A percentile compares a stretch with the other conserved stretches of the same genome.
These are phyloP conservation scores for Endocladia muricata DNA, from an alignment of 31 red algal genomes.

Conservation along the genomic window DNA sequence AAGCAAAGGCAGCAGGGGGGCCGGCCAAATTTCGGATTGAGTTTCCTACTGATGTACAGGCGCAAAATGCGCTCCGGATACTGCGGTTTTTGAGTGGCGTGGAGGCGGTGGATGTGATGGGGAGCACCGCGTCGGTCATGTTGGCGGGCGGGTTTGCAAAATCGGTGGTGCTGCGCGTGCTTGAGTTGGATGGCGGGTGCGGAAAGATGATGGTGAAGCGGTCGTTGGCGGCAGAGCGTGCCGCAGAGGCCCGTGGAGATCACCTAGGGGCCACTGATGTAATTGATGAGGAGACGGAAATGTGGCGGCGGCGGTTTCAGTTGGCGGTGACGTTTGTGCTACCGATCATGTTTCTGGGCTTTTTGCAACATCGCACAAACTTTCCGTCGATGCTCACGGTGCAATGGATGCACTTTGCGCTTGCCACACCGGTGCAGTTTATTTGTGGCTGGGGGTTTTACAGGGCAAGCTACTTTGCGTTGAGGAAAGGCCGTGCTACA, in stretches of 20 bases:
- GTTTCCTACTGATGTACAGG: conserved; percentile 37
- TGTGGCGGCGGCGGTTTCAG: conserved; percentile 70
- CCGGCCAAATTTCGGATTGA: conserved; percentile 24
- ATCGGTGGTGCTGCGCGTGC: conserved; percentile 24
- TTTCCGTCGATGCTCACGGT: conserved; percentile 6
- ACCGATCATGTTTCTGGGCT: conserved; percentile 61
- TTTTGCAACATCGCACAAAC: conserved; percentile 43
- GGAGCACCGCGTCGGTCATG: conserved; percentile 2
- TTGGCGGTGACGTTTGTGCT: conserved; percentile 70
- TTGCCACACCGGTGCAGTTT: conserved; percentile 89
- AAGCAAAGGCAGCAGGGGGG: background rate
- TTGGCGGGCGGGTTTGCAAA: conserved; percentile 12
- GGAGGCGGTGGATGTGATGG: conserved; percentile 5
- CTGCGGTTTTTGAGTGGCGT: conserved; percentile 45
- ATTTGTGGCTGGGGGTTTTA: conserved; percentile 83
- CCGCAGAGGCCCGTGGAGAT: conserved; percentile 30
- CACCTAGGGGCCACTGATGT: conserved; percentile 37
- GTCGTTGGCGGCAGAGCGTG: conserved; percentile 32
- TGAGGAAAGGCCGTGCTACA: conserved; percentile 79
- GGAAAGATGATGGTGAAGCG: conserved; percentile 44
- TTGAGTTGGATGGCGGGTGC: conserved; percentile 45
- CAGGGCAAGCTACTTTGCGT: conserved; percentile 83
- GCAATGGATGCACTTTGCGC: conserved; percentile 54
- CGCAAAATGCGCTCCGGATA: conserved; percentile 48
- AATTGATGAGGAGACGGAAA: conserved; percentile 50